Evolutionary conservation across 805 yeast genomes (phyloP), one percentile per base, ranked within the genome.

Genomic region (Cyberlindnera americana): DNA sequence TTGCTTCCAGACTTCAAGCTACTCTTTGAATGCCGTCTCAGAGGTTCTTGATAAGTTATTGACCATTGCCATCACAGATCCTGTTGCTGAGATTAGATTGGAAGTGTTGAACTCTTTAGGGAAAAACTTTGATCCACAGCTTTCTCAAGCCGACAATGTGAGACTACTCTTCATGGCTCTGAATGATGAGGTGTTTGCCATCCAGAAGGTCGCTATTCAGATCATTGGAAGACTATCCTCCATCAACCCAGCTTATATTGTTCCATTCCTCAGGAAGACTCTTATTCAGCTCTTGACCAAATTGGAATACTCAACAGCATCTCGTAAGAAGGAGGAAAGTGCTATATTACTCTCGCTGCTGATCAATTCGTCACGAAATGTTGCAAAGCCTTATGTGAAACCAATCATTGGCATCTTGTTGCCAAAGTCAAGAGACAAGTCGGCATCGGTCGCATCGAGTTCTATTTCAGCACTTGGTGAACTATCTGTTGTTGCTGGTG

Each of bases 171-270:
- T 91, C 53, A 85, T 90, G 69, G 91, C 96, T 0, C 66, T 91
- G 41, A 86, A 93, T 56, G 99, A 93, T 62, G 98, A 91, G 60
- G 76, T 75, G 2, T 93, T 93, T 56, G 79, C 78, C 10, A 83
- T 93, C 10, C 75, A 96, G 40, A 79, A 84, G 52, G 83, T 78
- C 13, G 83, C 95, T 0, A 77, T 91, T 24, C 72, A 72, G 35
- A 73, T 90, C 10, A 77, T 93, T 43, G 98, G 99, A 3, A 72
- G 97, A 40, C 64, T 93, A 14, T 83, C 96, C 0, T 64, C 77
- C 2, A 82, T 88, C 29, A 93, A 93, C 53, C 98, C 99, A 0
- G 97, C 99, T 0, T 91, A 88, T 60, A 86, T 93, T 47, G 89
- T 91, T 27, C 99, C 99, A 0, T 86, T 95, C 0, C 68, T 93